phyloP scores from a whole-genome alignment of 192 early-diverging fungal genomes.

The Coemansia aciculifera region DNA sequence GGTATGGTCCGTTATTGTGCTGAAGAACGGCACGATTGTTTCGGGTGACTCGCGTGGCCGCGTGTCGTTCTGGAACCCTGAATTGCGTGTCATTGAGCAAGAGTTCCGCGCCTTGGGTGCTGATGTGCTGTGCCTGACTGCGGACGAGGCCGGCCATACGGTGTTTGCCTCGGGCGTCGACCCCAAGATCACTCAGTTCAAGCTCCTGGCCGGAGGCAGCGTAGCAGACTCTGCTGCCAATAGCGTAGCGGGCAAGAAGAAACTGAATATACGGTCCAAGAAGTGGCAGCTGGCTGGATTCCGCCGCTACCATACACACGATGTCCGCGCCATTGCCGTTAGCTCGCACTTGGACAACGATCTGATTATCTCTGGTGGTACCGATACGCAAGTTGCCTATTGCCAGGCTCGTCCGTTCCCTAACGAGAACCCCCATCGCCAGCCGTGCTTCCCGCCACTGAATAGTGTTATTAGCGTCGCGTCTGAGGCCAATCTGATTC shows the following conservation, averaged over 20 bases:
- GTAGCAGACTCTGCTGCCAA: conserved; percentile 10
- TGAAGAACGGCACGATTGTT: conserved; percentile 75
- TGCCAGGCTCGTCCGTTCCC: conserved; percentile 63
- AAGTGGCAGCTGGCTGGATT: conserved; percentile 84
- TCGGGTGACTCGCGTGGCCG: conserved; percentile 89
- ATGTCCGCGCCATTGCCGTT: conserved; percentile 84
- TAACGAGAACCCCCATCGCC: conserved; percentile 59
- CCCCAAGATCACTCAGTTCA: conserved; percentile 77
- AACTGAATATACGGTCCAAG: not conserved
- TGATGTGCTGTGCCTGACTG: conserved; percentile 84
- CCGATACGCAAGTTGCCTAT: conserved; percentile 72
- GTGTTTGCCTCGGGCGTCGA: conserved; percentile 92
- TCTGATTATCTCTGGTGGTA: conserved; percentile 82
- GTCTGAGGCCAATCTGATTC: conserved; percentile 63
- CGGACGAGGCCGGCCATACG: conserved; percentile 60
- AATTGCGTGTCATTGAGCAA: conserved; percentile 66
- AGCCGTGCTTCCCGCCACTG: conserved; percentile 67
- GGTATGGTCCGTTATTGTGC: conserved; percentile 78
- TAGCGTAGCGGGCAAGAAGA: not conserved
- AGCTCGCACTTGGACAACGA: conserved; percentile 68
- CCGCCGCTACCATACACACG: conserved; percentile 91
- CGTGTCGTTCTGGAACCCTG: conserved; percentile 86
- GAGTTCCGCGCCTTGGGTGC: conserved; percentile 76
- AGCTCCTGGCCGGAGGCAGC: conserved; percentile 41
- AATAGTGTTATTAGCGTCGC: conserved; percentile 60